Conservation (phyloP, 2,329 filamentous ascomycete species). For the Lasiodiplodia sp. region DNA sequence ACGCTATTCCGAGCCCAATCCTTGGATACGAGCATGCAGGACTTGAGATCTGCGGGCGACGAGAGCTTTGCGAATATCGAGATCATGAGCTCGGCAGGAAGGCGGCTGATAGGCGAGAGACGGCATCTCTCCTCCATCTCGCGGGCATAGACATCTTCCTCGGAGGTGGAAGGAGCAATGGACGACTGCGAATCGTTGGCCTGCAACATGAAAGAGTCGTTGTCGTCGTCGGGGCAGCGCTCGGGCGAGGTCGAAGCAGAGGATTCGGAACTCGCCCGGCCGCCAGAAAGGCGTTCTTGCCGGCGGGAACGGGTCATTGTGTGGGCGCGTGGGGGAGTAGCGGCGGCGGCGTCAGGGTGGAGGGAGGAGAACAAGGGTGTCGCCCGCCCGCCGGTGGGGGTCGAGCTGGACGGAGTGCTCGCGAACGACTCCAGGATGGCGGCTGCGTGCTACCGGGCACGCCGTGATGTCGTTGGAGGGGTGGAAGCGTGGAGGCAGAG, state of each 20-base stretch:
- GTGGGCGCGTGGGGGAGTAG: constrained; percentile 9
- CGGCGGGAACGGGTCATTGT: constrained; percentile 45
- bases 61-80: constrained; percentile 86
- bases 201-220: constrained; percentile 86
- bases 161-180: constrained; percentile 79
- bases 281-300: constrained; percentile 42
- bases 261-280: constrained; percentile 50
- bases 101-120: constrained; percentile 78
- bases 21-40: constrained; percentile 93
- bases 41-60: constrained; percentile 77
- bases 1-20: constrained; percentile 93
- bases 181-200: constrained; percentile 93
- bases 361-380: constrained; percentile 18
- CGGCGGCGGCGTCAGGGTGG: constrained; percentile 14
- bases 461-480: background rate
- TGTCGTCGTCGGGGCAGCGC: constrained; percentile 84
- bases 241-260: constrained; percentile 79
- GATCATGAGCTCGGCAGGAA: constrained; percentile 95
- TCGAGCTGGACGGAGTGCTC: constrained; percentile 12
- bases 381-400: constrained; percentile 19
- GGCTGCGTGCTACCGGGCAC: constrained; percentile 19
- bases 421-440: constrained; percentile 5
- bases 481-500: constrained; percentile 1
- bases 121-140: constrained; percentile 70
- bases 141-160: constrained; percentile 69